Evolutionary conservation across 495 filamentous ascomycete genomes (phyloP), one percentile per base, ranked within the genome.

Genomic region (Aspergillus carlsbadensis): DNA sequence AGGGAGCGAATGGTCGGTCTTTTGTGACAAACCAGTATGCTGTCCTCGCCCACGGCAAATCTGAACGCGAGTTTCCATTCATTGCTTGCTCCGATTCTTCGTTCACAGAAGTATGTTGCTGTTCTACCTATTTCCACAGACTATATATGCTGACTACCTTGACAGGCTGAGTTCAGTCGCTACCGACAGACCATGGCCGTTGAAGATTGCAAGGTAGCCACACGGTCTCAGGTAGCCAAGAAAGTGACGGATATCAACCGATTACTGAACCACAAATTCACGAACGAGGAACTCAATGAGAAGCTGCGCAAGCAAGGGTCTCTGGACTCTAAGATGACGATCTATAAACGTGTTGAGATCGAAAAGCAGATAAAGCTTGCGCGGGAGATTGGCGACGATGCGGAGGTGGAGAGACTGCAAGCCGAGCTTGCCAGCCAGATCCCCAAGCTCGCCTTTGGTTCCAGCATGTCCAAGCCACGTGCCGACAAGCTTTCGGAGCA

Each of bases 191-290:
- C 84, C 22, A 82, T 91, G 70, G 72, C 82, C 13, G 80, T 85
- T 18, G 90, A 93, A 21, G 85, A 85, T 57, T 73, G 87, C 47
- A 75, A 86, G 15, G 69, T 95, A 34, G 89, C 92, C 18, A 89
- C 83, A 2, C 82, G 81, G 50, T 73, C 83, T 5, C 78, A 80
- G 58, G 71, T 98, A 2, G 70, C 77, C 14, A 68, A 72, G 42
- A 96, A 96, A 71, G 82, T 90, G n/a, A 74, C 78, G 37, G 90
- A 92, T 57, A 92, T 98, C 74, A 88, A 92, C 62, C 69, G 68
- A 6, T 78, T 98, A 33, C 78, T 94, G 61, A 86, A 88, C 59
- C 88, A 87, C 58, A 70, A 77, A 24, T 96, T 93, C 78, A 95
- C 88, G 13, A 83, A 87, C 24, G 83, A 82, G 18, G 92, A 96